Percentiles rank a stretch among this genome's conserved stretches.
phyloP scores from a whole-genome alignment of 2,329 filamentous ascomycete species.

The Dothiorella sarmentorum region DNA sequence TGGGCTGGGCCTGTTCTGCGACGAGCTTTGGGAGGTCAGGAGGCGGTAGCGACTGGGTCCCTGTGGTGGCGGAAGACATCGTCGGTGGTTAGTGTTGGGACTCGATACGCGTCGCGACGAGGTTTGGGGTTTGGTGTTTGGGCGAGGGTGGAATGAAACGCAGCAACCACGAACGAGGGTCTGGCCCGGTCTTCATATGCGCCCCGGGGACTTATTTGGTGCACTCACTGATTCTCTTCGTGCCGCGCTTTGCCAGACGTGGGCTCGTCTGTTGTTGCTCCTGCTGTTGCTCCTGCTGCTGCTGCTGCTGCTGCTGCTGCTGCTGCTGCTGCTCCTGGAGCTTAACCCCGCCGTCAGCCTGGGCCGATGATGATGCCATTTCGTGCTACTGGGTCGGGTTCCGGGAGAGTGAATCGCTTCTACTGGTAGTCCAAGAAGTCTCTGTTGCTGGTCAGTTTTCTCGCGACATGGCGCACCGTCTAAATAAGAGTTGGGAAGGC shows the following conservation, averaged over 20 bases:
- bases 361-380: conserved; percentile 16
- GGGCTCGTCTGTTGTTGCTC: neutral
- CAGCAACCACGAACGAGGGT: neutral
- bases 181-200: neutral
- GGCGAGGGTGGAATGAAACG: neutral
- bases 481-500: neutral
- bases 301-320: neutral
- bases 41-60: conserved; percentile 88
- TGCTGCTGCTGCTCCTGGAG: conserved; percentile 4
- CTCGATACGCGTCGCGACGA: neutral
- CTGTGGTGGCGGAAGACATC: conserved; percentile 22
- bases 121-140: neutral
- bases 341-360: conserved; percentile 17
- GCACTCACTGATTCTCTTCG: conserved; percentile 19
- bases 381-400: neutral
- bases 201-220: neutral
- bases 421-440: neutral
- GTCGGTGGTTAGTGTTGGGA: neutral
- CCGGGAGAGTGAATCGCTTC: neutral
- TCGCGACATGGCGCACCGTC: neutral
- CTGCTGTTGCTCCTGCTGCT: neutral
- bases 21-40: conserved; percentile 87
- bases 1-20: conserved; percentile 85
- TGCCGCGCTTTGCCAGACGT: conserved; percentile 14
- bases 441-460: conserved; percentile 3